Evolutionary conservation across 1,284 basidiomycete genomes (phyloP).

Genomic region (Cryptococcus sp.): DNA sequence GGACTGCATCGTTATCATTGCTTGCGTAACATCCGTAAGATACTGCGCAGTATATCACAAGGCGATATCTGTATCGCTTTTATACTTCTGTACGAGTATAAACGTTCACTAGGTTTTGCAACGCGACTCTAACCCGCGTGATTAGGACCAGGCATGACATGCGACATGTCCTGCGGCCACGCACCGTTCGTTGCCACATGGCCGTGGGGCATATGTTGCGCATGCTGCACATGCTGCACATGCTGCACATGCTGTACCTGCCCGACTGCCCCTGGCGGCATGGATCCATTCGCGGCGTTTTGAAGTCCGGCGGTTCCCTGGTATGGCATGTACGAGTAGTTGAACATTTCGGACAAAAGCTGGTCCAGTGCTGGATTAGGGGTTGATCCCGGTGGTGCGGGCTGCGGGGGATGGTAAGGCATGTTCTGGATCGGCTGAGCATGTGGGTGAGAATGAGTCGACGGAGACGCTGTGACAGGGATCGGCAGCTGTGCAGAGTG

Average conservation of each 20-base stretch:
- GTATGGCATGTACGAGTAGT: constrained; percentile 12
- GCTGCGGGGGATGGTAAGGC: not conserved
- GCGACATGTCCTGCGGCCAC: too few species aligned
- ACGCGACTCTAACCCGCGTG: too few species aligned
- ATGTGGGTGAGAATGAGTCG: not conserved
- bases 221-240: not conserved
- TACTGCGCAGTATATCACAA: too few species aligned
- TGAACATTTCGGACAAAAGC: constrained; percentile 26
- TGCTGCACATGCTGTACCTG: constrained; percentile 1
- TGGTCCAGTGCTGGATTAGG: constrained; percentile 18
- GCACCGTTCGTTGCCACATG: too few species aligned
- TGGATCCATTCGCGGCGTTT: not conserved
- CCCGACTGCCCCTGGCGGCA: not conserved
- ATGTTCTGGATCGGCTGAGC: not conserved
- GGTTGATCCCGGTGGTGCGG: not conserved
- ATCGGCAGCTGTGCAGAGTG: not conserved
- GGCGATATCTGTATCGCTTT: too few species aligned
- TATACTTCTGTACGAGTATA: too few species aligned
- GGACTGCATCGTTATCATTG: too few species aligned
- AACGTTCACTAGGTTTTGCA: too few species aligned
- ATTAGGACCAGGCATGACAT: too few species aligned
- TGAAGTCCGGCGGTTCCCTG: not conserved
- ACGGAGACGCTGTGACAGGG: not conserved
- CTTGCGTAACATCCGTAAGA: too few species aligned
- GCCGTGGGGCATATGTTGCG: not conserved